phyloP scores from a whole-genome alignment of 2,329 filamentous ascomycete genomes.

The Pseudopithomyces maydicus region DNA sequence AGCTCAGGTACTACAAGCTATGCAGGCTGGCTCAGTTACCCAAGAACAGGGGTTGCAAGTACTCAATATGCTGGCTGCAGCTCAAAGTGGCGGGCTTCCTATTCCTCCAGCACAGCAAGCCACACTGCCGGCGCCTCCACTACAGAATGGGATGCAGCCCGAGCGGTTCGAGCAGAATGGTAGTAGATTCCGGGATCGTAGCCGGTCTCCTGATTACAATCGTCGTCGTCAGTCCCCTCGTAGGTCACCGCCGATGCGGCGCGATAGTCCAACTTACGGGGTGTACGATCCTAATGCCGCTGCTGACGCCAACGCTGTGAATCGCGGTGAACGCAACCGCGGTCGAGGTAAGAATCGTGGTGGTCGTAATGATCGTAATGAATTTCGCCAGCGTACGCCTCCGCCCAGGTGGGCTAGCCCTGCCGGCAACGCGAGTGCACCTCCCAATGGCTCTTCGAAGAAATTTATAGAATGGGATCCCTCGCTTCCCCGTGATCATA shows the following conservation, averaged over 20 bases:
- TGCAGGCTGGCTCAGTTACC: constrained; percentile 37
- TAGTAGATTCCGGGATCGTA: constrained; percentile 43
- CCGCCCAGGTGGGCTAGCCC: constrained; percentile 68
- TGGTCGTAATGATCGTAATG: constrained; percentile 51
- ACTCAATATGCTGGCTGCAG: constrained; percentile 34
- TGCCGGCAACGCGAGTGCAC: constrained; percentile 41
- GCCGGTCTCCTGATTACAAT: constrained; percentile 66
- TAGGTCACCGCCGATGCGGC: constrained; percentile 64
- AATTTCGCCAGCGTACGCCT: constrained; percentile 90
- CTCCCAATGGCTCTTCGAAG: constrained; percentile 57
- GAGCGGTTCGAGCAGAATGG: constrained; percentile 38
- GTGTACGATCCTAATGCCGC: constrained; percentile 69
- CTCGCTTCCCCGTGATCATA: constrained; percentile 73
- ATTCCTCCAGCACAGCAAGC: constrained; percentile 33
- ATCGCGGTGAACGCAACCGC: constrained; percentile 61
- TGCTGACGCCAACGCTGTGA: constrained; percentile 63
- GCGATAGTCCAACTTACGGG: constrained; percentile 72
- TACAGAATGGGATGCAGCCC: constrained; percentile 26
- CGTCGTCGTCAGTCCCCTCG: constrained; percentile 65
- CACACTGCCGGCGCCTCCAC: constrained; percentile 20
- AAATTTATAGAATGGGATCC: constrained; percentile 85
- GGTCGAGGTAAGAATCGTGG: constrained; percentile 55
- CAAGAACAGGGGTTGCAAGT: constrained; percentile 42
- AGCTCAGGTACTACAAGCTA: constrained; percentile 40
- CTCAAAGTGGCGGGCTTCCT: constrained; percentile 29